Percentiles rank a stretch among this genome's conserved stretches.
phyloP scores from a whole-genome alignment of 495 filamentous ascomycete species.

The Podospora tetraspora region DNA sequence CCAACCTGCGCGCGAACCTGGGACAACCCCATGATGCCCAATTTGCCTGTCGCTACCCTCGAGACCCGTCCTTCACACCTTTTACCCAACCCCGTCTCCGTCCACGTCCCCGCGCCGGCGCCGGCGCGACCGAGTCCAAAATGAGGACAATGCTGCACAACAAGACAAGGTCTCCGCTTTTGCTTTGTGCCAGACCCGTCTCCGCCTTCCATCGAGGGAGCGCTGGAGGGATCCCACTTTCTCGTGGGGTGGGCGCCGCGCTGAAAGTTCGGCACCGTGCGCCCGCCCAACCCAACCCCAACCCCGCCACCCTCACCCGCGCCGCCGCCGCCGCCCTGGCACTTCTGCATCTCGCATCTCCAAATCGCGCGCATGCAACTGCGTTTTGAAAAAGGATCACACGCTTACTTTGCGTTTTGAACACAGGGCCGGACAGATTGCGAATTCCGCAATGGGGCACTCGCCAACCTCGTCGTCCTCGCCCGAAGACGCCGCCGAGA shows the following conservation, averaged over 20 bases:
- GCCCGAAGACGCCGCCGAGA: slow-evolving; percentile 76
- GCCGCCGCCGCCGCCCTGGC: slow-evolving; percentile 2
- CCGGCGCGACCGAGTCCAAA: slow-evolving; percentile 17
- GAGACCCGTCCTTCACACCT: neutral
- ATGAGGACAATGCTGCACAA: slow-evolving; percentile 36
- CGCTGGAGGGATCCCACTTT: neutral
- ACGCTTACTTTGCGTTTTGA: slow-evolving; percentile 10
- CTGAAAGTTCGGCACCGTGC: slow-evolving; percentile 35
- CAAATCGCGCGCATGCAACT: slow-evolving; percentile 5
- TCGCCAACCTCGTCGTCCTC: slow-evolving; percentile 78
- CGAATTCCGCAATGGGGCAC: slow-evolving; percentile 48
- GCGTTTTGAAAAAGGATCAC: neutral
- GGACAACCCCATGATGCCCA: slow-evolving; percentile 1
- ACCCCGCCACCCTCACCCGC: slow-evolving; percentile 25
- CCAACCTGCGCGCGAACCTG: slow-evolving; percentile 1
- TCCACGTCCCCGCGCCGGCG: slow-evolving; percentile 9
- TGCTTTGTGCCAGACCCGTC: slow-evolving; percentile 13
- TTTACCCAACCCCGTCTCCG: neutral
- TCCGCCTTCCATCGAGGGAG: neutral
- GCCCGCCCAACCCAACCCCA: slow-evolving; percentile 13
- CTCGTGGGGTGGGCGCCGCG: slow-evolving; percentile 4
- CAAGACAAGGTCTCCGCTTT: slow-evolving; percentile 51
- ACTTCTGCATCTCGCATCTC: slow-evolving; percentile 5
- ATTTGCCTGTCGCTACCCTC: slow-evolving; percentile 6
- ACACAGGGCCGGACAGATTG: slow-evolving; percentile 33